Evolutionary conservation across 805 yeast species (phyloP), one percentile per base, ranked within the genome.

Genomic region (Hemisphaericaspora nanyangensis): DNA sequence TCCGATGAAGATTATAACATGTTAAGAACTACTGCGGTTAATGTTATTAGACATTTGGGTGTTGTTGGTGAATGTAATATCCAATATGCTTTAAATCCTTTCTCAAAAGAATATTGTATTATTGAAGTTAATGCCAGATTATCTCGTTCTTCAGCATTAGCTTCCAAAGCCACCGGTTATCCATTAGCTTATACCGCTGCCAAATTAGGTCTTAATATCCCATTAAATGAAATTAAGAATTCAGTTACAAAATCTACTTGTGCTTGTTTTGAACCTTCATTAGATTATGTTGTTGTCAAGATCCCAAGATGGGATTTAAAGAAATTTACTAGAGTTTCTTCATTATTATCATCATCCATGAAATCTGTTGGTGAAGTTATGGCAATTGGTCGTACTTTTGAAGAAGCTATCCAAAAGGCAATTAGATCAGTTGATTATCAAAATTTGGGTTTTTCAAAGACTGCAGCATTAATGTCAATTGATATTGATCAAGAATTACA

Each of bases 1-100:
- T 85, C 96, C 15, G 98, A 91, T 61, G 96, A 87, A 62, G 99
- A 91, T 58, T 91, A 90, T 72, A 87, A 91, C 70, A 93, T 93
- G 98, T 76, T 91, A 60, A 82, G 99, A 72, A 85, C 97, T 37
- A 88, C 99, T 33, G 99, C 99, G 34, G 93, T 93, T 52, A 93
- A 91, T 49, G 95, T 91, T 47, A 93, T 91, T 52, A 82, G 98
- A 66, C 99, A 91, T 61, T 74, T 91, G 56, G 98, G 98, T 56
- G 99, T 91, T 60, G 98, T 91, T 60, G 99, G 99, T 74, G 99
- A 91, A 73, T 91, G 99, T 76, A 91, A 91, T 72, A 88, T 91
- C 56, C 99, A 91, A 68, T 91, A 91, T 60, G 97, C 98, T 37
- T 76, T 91, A 60, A 85, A 91, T 60, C 98, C 99, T 44, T 77